Evolutionary conservation across 257 asterid species (phyloP).

Genomic region (Przewalskia tangutica): DNA sequence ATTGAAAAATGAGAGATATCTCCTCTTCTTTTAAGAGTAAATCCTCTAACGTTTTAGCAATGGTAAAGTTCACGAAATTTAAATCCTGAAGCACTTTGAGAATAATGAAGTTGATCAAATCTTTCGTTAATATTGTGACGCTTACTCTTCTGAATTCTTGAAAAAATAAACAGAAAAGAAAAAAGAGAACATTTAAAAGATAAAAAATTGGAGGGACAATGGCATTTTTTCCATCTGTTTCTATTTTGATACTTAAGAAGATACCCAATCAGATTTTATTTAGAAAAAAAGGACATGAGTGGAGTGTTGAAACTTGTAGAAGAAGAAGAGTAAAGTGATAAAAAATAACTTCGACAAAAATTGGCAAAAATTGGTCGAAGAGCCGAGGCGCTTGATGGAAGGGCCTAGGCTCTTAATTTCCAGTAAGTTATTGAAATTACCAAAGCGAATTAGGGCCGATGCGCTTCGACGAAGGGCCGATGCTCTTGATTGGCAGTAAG

Average conservation of each 20-base stretch:
- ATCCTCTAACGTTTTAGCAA: neutral
- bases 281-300: neutral
- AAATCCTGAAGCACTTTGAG: neutral
- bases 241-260: neutral
- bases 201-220: neutral
- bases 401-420: too few relatives aligned
- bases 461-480: too few relatives aligned
- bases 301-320: too few relatives aligned
- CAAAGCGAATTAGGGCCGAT: too few relatives aligned
- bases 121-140: neutral
- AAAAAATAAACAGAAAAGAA: neutral
- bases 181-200: too few relatives aligned
- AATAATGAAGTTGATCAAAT: neutral
- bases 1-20: neutral
- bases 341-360: too few relatives aligned
- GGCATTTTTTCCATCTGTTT: neutral
- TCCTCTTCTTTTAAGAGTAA: neutral
- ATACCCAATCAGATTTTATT: neutral
- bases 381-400: too few relatives aligned
- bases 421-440: too few relatives aligned
- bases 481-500: too few relatives aligned
- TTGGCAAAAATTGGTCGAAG: too few relatives aligned
- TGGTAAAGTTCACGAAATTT: neutral
- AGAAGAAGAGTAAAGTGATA: too few relatives aligned
- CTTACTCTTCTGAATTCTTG: neutral